Conservation (phyloP, 139 green algal genomes). For the Nannochloris sp. region DNA sequence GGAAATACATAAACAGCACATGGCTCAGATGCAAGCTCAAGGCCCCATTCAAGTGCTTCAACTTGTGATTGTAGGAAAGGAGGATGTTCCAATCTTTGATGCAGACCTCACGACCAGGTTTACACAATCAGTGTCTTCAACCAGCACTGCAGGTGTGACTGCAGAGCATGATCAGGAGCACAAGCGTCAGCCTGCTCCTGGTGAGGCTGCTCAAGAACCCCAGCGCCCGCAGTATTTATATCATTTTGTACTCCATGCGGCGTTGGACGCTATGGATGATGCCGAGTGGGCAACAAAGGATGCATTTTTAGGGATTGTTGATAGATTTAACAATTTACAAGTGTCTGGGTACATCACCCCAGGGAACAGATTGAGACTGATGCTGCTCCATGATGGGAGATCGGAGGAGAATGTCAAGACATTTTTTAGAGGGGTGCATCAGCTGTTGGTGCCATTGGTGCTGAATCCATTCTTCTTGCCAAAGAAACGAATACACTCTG, state of each 20-base stretch:
- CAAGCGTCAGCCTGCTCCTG: not conserved
- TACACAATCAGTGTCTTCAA: not conserved
- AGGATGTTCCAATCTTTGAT: constrained; percentile 78
- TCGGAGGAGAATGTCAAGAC: constrained; percentile 67
- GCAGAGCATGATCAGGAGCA: no score
- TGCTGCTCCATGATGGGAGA: constrained; percentile 77
- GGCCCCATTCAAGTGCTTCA: constrained; percentile 31
- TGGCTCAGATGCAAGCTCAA: no score
- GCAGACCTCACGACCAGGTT: constrained; percentile 48
- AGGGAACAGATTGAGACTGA: constrained; percentile 62
- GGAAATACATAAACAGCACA: no score
- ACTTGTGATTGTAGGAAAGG: constrained; percentile 71
- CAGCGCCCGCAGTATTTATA: constrained; percentile 87
- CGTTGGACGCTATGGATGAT: constrained; percentile 89
- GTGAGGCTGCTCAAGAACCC: constrained; percentile 21
- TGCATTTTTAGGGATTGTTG: constrained; percentile 78
- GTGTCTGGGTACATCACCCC: constrained; percentile 69
- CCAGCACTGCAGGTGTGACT: no score
- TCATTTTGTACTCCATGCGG: constrained; percentile 92
- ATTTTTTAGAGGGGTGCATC: constrained; percentile 91
- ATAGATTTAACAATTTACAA: constrained; percentile 89
- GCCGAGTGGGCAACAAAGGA: constrained; percentile 66
- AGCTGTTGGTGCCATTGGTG: constrained; percentile 70
- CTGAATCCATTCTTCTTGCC: constrained; percentile 78
- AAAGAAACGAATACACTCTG: constrained; percentile 52